Percentiles rank a stretch among this genome's conserved stretches.
These are phyloP conservation scores for Pyrenochaeta sp. DNA, from an alignment of 2,329 filamentous ascomycete species.

Conservation along the genomic window DNA sequence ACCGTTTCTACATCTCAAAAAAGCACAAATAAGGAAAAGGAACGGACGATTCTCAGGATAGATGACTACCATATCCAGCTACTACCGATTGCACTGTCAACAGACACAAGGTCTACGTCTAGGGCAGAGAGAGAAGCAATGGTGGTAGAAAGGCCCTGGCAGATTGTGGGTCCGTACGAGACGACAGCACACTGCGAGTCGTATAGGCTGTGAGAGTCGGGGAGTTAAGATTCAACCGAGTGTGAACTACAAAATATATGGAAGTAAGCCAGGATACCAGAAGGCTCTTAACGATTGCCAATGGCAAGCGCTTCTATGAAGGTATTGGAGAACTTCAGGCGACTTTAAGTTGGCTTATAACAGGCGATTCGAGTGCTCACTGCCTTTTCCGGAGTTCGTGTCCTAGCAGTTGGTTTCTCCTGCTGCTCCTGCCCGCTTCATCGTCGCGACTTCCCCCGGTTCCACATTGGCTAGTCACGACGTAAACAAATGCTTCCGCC, in stretches of 20 bases:
- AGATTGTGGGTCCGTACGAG: neutral
- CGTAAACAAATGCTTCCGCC: constrained; percentile 1
- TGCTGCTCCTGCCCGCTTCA: constrained; percentile 1
- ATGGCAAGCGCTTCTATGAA: neutral
- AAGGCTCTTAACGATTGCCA: neutral
- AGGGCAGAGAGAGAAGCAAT: neutral
- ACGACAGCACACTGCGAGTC: constrained; percentile 1
- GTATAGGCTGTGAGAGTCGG: neutral
- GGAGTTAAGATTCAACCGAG: neutral
- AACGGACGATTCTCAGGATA: constrained; percentile 1
- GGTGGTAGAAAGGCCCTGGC: constrained; percentile 4
- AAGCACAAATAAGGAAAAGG: neutral
- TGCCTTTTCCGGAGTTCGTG: neutral
- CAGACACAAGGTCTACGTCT: neutral
- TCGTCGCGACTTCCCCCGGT: neutral
- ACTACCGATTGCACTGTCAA: neutral
- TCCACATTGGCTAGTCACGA: neutral
- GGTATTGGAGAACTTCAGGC: neutral
- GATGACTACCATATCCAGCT: constrained; percentile 15
- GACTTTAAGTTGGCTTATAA: neutral
- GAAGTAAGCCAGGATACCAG: neutral
- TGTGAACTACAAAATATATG: neutral
- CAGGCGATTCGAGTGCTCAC: neutral
- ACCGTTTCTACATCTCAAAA: constrained; percentile 1
- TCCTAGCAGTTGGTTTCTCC: neutral